These are phyloP conservation scores for Colletotrichum endophyticum DNA, from an alignment of 2,329 filamentous ascomycete species.

Conservation along the genomic window DNA sequence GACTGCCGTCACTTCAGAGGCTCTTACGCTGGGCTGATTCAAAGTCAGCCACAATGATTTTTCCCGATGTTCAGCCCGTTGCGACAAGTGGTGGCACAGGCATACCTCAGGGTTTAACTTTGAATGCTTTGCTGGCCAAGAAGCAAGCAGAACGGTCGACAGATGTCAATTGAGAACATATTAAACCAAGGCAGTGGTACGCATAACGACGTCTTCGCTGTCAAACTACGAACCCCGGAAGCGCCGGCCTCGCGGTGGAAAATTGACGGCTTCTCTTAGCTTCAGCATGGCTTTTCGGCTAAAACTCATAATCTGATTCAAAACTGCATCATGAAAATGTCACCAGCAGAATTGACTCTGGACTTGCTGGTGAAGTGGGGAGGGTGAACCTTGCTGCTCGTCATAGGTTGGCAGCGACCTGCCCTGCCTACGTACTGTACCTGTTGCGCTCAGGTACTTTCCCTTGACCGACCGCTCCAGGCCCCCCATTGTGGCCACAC, in stretches of 20 bases:
- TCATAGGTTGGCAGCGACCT: background rate
- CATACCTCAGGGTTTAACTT: background rate
- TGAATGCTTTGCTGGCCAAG: background rate
- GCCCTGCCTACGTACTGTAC: background rate
- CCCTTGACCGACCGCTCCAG: background rate
- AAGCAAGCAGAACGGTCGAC: background rate
- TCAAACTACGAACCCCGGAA: background rate
- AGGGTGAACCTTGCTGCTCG: background rate
- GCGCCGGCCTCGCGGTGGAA: background rate
- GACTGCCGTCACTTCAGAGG: background rate
- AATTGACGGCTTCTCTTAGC: background rate
- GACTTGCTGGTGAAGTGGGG: background rate
- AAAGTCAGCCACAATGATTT: background rate
- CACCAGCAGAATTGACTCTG: constrained; percentile 2
- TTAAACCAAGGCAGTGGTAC: background rate
- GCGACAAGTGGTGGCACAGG: background rate
- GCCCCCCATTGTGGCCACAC: background rate
- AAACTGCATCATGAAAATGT: background rate
- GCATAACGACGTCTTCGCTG: background rate
- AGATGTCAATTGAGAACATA: background rate
- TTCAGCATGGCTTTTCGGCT: background rate
- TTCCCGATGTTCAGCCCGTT: background rate
- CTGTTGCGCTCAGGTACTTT: background rate
- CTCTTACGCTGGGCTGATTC: background rate
- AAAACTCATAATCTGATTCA: background rate